Evolutionary conservation across 73 alveolate genomes (phyloP).

Genomic region (Stentor roeselii): DNA sequence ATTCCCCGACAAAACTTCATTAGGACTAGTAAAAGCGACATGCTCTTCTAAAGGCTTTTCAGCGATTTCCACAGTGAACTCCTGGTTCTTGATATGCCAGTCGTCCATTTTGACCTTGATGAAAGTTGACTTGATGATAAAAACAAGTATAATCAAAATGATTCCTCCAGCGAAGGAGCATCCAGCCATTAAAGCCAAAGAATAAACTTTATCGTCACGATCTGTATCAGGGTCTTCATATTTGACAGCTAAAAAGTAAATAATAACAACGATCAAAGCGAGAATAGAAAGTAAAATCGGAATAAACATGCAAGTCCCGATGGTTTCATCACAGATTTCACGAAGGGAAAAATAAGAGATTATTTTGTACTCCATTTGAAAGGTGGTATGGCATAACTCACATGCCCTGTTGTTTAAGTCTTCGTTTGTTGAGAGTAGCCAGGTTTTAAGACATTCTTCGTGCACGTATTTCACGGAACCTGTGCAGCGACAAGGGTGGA

Average conservation of each 20-base stretch:
- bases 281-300: neutral
- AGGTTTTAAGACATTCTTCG: constrained; percentile 39
- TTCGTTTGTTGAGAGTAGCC: constrained; percentile 42
- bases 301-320: neutral
- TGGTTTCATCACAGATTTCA: neutral
- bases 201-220: neutral
- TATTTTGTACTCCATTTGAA: neutral
- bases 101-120: neutral
- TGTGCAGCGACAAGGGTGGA: constrained; percentile 49
- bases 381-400: neutral
- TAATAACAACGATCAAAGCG: neutral
- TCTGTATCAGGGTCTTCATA: neutral
- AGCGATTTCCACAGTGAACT: neutral
- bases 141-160: neutral
- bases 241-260: neutral
- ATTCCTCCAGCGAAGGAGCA: neutral
- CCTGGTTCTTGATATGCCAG: neutral
- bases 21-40: too few relatives aligned
- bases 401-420: neutral
- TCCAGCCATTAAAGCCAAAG: constrained; percentile 7
- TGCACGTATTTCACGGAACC: constrained; percentile 53
- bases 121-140: neutral
- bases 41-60: neutral
- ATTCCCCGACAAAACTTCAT: neutral
- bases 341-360: neutral